Base-by-base conservation (phyloP, 1,139 yeast species). In the Candida dubliniensis region DNA sequence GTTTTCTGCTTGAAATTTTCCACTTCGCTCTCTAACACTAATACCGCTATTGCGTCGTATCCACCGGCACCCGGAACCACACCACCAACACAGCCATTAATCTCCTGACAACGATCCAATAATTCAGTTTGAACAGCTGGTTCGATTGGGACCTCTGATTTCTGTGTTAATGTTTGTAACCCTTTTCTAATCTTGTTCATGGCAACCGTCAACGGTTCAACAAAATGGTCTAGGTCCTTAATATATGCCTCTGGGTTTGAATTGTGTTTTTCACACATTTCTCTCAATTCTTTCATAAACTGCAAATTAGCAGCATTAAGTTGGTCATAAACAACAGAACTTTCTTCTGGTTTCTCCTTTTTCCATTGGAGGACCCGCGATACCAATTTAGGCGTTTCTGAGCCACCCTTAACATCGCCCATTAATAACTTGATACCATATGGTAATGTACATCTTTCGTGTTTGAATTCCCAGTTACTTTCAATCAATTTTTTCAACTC, bases 11-110 rank as follows among this genome's bases (percentile, higher is more conserved):
- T 46, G 37, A 87, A 68, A 2, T 58, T 47, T 0, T 60, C 59
- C 5, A 81, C 63, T 4, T 79, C 64, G 1, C 64, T 61, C 26
- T 77, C 82, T 3, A 78, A 67, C 3, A 85, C 84, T 30, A 93
- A 64, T 27, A 91, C 59, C 47, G 95, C 79, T 33, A 93, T 79
- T 0, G 99, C 99, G 68, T 93, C 99, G 60, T 81, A 87, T 0
- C 99, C 99, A 18, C 99, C 99, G 0, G 99, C 99, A 2, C 99
- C 99, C 0, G 99, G 99, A 3, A 93, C 96, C 29, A 93, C 95
- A 9, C 96, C 97, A 0, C 96, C 96, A 18, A 91, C 57, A 34
- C 90, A 95, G 10, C 99, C 99, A 0, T 71, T 70, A 14, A 87
- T 52, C 0, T 58, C 42, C 15, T 62, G 54, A 52, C 95, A 85